Conservation (phyloP, 192 early-diverging fungal species). For the Backusella liffmaniae region DNA sequence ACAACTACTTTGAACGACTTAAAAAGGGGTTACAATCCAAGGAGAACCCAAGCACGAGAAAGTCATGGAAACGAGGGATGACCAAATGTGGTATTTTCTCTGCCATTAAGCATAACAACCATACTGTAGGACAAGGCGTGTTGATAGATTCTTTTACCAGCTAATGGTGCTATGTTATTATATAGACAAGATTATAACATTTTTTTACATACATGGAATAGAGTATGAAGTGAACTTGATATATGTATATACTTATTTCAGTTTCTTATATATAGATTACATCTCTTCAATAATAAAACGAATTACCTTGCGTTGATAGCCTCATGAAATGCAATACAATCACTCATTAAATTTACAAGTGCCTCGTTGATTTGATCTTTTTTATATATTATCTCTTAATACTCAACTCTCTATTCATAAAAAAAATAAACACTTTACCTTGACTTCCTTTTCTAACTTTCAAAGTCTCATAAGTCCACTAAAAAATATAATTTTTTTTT, state of each 20-base stretch:
- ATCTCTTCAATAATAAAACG: too few species aligned
- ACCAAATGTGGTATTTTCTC: slow-evolving; percentile 6
- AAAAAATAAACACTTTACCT: neutral
- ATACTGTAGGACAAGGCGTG: neutral
- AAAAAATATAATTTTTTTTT: neutral
- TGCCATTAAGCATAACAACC: slow-evolving; percentile 13
- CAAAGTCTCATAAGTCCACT: slow-evolving; percentile 14
- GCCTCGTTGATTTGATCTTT: slow-evolving; percentile 15
- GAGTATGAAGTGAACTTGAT: neutral
- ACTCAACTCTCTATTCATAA: neutral
- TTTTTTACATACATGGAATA: neutral
- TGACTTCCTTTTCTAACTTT: neutral
- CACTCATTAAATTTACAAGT: slow-evolving; percentile 11
- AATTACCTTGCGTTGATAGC: slow-evolving; percentile 13
- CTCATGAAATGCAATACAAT: slow-evolving; percentile 16
- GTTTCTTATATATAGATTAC: neutral
- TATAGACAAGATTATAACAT: neutral
- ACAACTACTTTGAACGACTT: neutral
- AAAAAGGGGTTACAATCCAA: neutral
- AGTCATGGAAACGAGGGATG: slow-evolving; percentile 10
- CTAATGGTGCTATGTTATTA: neutral
- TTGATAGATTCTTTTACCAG: neutral
- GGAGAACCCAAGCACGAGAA: neutral
- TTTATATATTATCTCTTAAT: neutral
- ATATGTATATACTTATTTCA: neutral